Percentiles rank a stretch among this genome's conserved stretches.
phyloP scores from a whole-genome alignment of 2,329 filamentous ascomycete species.

The Stagonosporopsis vannaccii region DNA sequence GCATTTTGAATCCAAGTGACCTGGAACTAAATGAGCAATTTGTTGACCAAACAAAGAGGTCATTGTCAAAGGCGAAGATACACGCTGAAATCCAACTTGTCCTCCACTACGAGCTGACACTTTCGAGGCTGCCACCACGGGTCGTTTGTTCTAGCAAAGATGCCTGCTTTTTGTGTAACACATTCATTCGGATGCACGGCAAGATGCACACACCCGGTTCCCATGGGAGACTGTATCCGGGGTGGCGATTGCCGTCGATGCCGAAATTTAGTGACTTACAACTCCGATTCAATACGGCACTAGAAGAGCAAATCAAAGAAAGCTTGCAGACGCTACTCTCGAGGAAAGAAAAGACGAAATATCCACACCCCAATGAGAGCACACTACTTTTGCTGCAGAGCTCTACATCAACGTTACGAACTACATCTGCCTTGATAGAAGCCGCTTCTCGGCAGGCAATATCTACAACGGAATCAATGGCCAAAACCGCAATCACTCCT shows the following conservation, averaged over 20 bases:
- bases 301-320: neutral
- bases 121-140: neutral
- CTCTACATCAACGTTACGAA: neutral
- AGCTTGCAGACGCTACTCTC: neutral
- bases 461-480: neutral
- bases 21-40: neutral
- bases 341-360: neutral
- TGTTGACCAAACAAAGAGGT: neutral
- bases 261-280: neutral
- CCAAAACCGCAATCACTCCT: neutral
- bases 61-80: neutral
- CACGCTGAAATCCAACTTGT: neutral
- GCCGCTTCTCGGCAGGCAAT: neutral
- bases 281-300: neutral
- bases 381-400: neutral
- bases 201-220: constrained; percentile 52
- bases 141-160: neutral
- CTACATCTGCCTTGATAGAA: neutral
- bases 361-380: neutral
- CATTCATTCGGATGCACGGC: constrained; percentile 55
- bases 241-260: constrained; percentile 54
- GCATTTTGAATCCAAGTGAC: neutral
- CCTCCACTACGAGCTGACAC: neutral
- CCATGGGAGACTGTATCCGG: constrained; percentile 56
- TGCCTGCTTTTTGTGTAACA: constrained; percentile 48